phyloP scores from a whole-genome alignment of 306 rosid genomes.

The Rubus idaeus region DNA sequence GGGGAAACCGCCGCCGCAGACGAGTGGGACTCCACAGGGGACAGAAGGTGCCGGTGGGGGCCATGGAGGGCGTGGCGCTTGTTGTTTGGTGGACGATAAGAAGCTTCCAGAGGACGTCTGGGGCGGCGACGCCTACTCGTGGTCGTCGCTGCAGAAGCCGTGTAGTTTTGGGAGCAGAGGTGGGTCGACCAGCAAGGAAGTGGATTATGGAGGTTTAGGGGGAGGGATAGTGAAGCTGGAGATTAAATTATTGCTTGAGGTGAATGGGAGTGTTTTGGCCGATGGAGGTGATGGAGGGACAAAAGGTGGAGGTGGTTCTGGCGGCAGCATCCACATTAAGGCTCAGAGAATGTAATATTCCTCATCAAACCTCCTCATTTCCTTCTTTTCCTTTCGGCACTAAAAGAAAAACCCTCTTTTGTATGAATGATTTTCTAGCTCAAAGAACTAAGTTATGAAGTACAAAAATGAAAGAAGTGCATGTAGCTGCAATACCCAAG shows the following conservation, averaged over 20 bases:
- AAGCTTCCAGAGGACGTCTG: slow-evolving; percentile 98
- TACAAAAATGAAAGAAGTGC: neutral
- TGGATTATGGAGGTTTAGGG: slow-evolving; percentile 85
- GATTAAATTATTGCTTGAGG: slow-evolving; percentile 48
- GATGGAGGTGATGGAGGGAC: slow-evolving; percentile 86
- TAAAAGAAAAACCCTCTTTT: neutral
- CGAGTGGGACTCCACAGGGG: slow-evolving; percentile 95
- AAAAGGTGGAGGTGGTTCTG: slow-evolving; percentile 97
- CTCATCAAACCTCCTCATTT: slow-evolving; percentile 18
- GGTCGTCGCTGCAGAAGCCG: slow-evolving; percentile 84
- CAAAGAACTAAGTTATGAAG: neutral
- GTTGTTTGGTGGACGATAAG: slow-evolving; percentile 61
- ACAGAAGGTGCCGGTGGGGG: slow-evolving; percentile 90
- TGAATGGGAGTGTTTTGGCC: slow-evolving; percentile 76
- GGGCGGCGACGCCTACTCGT: slow-evolving; percentile 97
- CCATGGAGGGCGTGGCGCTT: slow-evolving; percentile 96
- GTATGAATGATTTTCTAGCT: neutral
- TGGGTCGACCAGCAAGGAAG: slow-evolving; percentile 72
- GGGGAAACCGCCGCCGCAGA: slow-evolving; percentile 89
- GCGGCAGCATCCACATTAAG: slow-evolving; percentile 90
- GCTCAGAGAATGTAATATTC: slow-evolving; percentile 76
- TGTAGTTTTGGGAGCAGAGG: slow-evolving; percentile 82
- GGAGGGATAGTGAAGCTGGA: slow-evolving; percentile 71
- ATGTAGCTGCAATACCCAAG: neutral
- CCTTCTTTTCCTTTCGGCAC: neutral